Percentiles rank a stretch among this genome's conserved stretches.
Conservation (phyloP, 2,329 filamentous ascomycete genomes). For the Phaeophleospora eucalypticola region DNA sequence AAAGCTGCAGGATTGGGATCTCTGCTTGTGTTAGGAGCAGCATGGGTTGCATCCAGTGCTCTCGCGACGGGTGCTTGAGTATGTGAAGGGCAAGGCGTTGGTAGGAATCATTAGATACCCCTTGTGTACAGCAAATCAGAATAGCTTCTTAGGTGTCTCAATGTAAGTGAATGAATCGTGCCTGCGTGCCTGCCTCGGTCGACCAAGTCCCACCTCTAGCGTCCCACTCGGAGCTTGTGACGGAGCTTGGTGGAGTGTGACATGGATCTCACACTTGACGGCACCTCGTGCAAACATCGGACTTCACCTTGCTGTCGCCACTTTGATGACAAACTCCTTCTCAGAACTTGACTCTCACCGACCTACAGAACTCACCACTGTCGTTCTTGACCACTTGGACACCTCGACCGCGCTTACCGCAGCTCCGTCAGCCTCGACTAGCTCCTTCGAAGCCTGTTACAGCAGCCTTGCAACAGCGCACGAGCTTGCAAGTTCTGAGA, state of each 20-base stretch:
- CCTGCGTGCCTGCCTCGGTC: background rate
- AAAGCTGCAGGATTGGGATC: conserved; percentile 39
- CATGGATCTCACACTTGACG: background rate
- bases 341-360: background rate
- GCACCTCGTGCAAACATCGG: background rate
- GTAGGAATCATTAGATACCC: background rate
- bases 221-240: too few species aligned
- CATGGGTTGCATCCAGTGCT: conserved; percentile 36
- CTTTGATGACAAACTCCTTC: background rate
- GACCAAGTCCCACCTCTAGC: background rate
- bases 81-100: background rate
- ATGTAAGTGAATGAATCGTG: background rate
- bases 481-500: too few species aligned
- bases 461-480: too few species aligned
- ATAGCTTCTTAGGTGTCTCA: background rate
- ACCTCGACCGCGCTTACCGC: background rate
- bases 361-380: background rate
- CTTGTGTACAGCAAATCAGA: background rate
- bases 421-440: background rate
- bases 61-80: conserved; percentile 10
- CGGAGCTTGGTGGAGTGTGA: too few species aligned
- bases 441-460: background rate
- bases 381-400: background rate
- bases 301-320: background rate
- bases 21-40: conserved; percentile 36